Percentiles rank a stretch among this genome's conserved stretches.
phyloP scores from a whole-genome alignment of 345 rosid genomes.

The Anastatica hierochuntica region DNA sequence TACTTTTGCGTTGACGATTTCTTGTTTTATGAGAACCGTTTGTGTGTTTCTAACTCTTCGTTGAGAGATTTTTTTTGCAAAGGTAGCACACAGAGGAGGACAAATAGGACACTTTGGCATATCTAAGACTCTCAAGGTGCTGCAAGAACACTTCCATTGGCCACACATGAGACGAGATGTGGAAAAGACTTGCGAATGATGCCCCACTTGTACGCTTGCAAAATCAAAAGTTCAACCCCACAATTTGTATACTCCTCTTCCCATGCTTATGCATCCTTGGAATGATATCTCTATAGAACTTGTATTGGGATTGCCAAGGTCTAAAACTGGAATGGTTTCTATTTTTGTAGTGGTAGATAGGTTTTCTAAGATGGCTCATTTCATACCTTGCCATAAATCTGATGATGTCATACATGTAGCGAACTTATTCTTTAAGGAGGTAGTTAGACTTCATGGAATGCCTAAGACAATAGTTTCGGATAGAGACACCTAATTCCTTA shows the following conservation, averaged over 20 bases:
- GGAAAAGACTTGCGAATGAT: neutral
- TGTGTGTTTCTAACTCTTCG: neutral
- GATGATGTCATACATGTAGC: neutral
- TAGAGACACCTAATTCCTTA: neutral
- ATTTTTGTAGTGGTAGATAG: neutral
- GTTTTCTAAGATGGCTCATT: neutral
- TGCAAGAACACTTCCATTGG: neutral
- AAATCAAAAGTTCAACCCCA: neutral
- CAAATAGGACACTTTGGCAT: neutral
- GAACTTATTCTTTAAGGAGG: neutral
- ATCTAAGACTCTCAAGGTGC: neutral
- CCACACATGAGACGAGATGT: neutral
- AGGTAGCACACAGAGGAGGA: neutral
- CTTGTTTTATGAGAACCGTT: too few relatives aligned
- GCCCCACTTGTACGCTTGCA: neutral
- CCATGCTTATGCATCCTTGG: neutral
- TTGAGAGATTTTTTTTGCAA: neutral
- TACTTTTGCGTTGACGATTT: neutral
- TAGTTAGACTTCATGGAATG: neutral
- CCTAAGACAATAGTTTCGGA: neutral
- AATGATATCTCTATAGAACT: neutral
- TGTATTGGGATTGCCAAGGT: neutral
- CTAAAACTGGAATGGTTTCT: neutral
- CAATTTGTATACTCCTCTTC: neutral
- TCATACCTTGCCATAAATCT: neutral